Evolutionary conservation across 495 filamentous ascomycete genomes (phyloP), one percentile per base, ranked within the genome.

Genomic region (Umbilicaria muhlenbergii): DNA sequence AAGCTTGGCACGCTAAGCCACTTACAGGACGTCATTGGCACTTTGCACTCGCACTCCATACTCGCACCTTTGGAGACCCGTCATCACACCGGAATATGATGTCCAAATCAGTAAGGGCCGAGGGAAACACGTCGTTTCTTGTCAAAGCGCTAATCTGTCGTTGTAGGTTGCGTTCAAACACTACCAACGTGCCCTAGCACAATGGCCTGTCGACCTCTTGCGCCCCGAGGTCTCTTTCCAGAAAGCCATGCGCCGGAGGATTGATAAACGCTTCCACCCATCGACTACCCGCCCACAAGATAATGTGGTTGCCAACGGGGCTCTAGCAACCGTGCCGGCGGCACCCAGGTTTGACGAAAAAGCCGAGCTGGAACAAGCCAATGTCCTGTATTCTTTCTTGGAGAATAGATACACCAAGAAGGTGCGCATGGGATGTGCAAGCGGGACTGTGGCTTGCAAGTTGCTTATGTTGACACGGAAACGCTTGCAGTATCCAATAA

Each of bases 221-320:
- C 84, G 87, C 2, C 87, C 87, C 10, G 74, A 79, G 41, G 69
- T 80, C 54, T 78, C 83, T 45, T 74, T 94, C 55, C 81, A 86
- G 48, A 61, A 74, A 46, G 71, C 77, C 42, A 69, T 94, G 35
- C 69, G 71, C 48, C 65, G 68, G 42, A 74, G 80, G 39, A 66
- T 86, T 38, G 64, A 72, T 14, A 52, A 58, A 36, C 39, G 47
- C 42, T 15, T 51, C 36, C 12, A 46, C 45, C 49, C 44, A 31
- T 36, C 53, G 44, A 32, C 38, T 41, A 32, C 41, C 51, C 5
- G 39, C 5, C 24, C 34, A 2, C 28, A 42, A 28, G 32, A 50
- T 14, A 53, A 52, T 16, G 34, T 48, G 14, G 19, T 43, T n/a
- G 39, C 53, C 16, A 52, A 57, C 15, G 37, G 54, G 40, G 44